A percentile compares a stretch with the other conserved stretches of the same genome.
Conservation (phyloP, 257 asterid species). For the Verbascum thapsus region DNA sequence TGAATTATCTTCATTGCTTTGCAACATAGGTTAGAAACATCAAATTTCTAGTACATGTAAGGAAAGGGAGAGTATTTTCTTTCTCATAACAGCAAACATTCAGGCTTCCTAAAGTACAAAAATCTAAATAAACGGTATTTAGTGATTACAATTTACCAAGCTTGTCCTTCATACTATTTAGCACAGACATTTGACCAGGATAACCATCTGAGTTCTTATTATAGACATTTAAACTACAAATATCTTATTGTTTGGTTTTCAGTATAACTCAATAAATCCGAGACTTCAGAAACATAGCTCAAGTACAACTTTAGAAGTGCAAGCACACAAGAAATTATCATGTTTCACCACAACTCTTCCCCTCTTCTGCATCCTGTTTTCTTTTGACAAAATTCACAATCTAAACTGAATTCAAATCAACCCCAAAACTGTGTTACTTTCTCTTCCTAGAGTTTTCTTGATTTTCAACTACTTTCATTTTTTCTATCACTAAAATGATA, state of each 20-base stretch:
- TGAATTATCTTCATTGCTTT: too few species aligned
- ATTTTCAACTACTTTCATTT: background rate
- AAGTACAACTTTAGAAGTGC: background rate
- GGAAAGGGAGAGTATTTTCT: too few species aligned
- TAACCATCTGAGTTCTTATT: background rate
- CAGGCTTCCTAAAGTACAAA: too few species aligned
- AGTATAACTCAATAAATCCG: background rate
- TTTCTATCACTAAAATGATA: background rate
- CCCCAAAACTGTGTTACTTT: background rate
- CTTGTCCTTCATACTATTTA: background rate
- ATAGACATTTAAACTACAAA: background rate
- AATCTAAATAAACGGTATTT: background rate
- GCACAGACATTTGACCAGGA: background rate
- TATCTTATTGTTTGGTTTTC: background rate
- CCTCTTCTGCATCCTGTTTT: background rate
- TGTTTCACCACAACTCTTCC: background rate
- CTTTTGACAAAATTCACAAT: background rate
- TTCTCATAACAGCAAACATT: too few species aligned
- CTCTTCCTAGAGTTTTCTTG: background rate
- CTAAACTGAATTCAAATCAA: background rate
- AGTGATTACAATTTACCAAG: background rate
- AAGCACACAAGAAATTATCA: background rate
- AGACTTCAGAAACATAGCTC: background rate
- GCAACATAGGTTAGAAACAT: too few species aligned
- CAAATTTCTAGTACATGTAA: too few species aligned